Percentiles rank a stretch among this genome's conserved stretches.
phyloP scores from a whole-genome alignment of 1,284 basidiomycete species.

The Marasmius oreades region DNA sequence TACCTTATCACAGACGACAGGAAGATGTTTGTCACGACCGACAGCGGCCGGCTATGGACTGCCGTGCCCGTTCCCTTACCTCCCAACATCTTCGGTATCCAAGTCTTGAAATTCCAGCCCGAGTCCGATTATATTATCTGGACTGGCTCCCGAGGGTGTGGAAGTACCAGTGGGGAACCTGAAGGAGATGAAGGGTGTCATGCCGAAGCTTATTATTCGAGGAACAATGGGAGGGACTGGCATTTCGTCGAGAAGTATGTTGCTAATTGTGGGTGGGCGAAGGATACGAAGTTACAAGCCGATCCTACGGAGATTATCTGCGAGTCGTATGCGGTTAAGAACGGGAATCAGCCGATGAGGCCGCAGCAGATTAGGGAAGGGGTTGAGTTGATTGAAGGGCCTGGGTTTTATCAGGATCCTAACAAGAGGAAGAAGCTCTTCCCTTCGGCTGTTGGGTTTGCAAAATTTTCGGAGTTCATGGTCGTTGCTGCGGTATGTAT shows the following conservation, averaged over 20 bases:
- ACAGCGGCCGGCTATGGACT: constrained; percentile 79
- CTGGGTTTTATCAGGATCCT: constrained; percentile 60
- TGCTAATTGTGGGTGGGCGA: constrained; percentile 88
- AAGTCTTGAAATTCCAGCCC: constrained; percentile 87
- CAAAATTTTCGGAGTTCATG: constrained; percentile 94
- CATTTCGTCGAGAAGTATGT: constrained; percentile 81
- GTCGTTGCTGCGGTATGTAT: constrained; percentile 86
- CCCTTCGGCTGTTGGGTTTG: constrained; percentile 87
- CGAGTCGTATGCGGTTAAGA: constrained; percentile 84
- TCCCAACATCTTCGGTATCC: constrained; percentile 79
- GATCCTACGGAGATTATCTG: constrained; percentile 90
- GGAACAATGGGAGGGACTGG: constrained; percentile 82
- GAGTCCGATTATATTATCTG: constrained; percentile 86
- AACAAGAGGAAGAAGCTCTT: constrained; percentile 71
- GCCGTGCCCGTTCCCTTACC: constrained; percentile 54
- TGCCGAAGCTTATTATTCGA: constrained; percentile 70
- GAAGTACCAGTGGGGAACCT: constrained; percentile 14
- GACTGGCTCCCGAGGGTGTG: constrained; percentile 77
- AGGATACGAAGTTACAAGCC: constrained; percentile 72
- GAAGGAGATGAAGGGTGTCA: constrained; percentile 50
- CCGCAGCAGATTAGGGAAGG: constrained; percentile 53
- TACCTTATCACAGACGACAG: constrained; percentile 80
- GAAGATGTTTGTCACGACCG: constrained; percentile 78
- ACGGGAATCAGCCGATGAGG: constrained; percentile 68
- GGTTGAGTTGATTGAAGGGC: constrained; percentile 78